Base-by-base conservation (phyloP, 768 basidiomycete genomes). In the Kwoniella heveanensis region DNA sequence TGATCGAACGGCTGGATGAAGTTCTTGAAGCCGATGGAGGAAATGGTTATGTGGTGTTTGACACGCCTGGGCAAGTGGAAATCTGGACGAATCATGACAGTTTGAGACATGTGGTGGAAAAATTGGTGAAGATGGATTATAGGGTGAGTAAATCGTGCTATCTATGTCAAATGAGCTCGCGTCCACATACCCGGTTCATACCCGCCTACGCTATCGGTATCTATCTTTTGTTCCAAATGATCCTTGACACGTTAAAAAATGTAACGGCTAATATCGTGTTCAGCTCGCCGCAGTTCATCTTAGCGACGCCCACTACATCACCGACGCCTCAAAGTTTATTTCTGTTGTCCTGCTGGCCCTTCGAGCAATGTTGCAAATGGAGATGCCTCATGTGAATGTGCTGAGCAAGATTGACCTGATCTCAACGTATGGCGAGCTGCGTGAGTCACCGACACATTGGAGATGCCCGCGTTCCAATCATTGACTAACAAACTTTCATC, bases 351-450 rank as follows among this genome's bases (percentile, higher is more conserved):
- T 99, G 36, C 86, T 97, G 13, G 91, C 94, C 12, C 84, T 99
- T 26, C 85, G 96, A 53, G 91, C 95, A 17, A 98, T 98, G 96
- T 84, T 99, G n/a, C 94, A 97, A 74, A 85, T 99, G 59, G 96
- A 96, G 74, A 85, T 98, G n/a, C 96, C 96, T 0, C 96, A 98
- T 77, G 84, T 99, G 81, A 98, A 99, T 75, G 96, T 99, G 2
- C 83, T 99, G 15, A 94, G 92, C 9, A 99, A 99, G 80, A 84
- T 98, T 58, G 96, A 99, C 80, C 82, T 97, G n/a, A 83, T 99
- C 19, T 83, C 85, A 19, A 86, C 89, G 68, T 94, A 95, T 65
- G 96, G 96, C 12, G 91, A 95, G 65, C 84, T 98, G 47, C 91
- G 94, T 94, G 71, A 50, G 85, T 77, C 10, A 32, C 22, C 30